Evolutionary conservation across 1,139 yeast species (phyloP), one percentile per base, ranked within the genome.

Genomic region (Saccharomyces hybrid): DNA sequence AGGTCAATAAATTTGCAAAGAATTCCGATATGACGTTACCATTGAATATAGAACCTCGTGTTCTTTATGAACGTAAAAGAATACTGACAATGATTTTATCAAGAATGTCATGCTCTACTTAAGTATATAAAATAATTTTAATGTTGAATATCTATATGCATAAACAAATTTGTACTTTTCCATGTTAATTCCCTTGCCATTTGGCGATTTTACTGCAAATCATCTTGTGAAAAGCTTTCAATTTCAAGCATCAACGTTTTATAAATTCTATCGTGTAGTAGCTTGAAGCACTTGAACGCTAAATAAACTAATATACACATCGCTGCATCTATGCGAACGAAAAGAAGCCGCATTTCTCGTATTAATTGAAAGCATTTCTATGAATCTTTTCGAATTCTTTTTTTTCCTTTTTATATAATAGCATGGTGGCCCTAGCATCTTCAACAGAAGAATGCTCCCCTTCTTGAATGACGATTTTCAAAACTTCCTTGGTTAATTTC

Each of bases 371-470:
- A 54, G 28, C 24, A 5, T 14, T 50, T 21, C 61, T 61, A 53
- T 64, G 64, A 42, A 64, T 48, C 52, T 69, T 69, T 60, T 86
- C 93, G 61, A 87, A 84, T 52, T 82, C 88, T 53, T 72, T 73
- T 63, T 80, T 83, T 63, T 81, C 79, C 54, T 80, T 66, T 58
- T 89, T 77, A 66, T 82, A 90, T 28, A 90, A 70, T 54, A 84
- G 72, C 97, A 90, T 89, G 0, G 96, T 83, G 1, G 93, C 93
- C 62, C 82, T 79, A 0, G 97, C 96, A 73, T 90, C 97, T 66
- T 88, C 96, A 0, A 91, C 88, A 0, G 97, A 88, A 7, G 95
- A 85, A 72, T 91, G 98, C 57, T 82, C 78, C 0, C 85, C 89
- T 0, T 73, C 73, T 70, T 91, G 98, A 58, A 91, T 88, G 9